Evolutionary conservation across 1,139 yeast species (phyloP).

Genomic region (Kluyveromyces sp.): DNA sequence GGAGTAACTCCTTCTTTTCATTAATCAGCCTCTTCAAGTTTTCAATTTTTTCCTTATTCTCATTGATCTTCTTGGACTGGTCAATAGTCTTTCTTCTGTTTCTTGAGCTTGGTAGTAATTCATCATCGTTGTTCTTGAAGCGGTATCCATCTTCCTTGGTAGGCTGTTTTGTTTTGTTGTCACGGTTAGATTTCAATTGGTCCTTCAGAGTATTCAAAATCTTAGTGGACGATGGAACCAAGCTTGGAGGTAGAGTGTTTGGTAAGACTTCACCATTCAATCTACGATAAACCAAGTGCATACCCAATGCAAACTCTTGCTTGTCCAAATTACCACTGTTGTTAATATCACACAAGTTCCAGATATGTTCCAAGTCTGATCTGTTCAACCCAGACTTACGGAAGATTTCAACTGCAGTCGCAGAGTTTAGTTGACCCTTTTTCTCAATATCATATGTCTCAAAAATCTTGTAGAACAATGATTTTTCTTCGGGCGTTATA

Average conservation of each 20-base stretch:
- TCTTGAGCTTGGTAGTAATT: conserved; percentile 30
- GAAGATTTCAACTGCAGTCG: conserved; percentile 76
- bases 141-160: conserved; percentile 26
- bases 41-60: conserved; percentile 30
- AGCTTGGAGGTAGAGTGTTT: conserved; percentile 58
- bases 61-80: conserved; percentile 5
- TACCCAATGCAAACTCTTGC: conserved; percentile 76
- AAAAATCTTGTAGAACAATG: conserved; percentile 79
- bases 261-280: conserved; percentile 73
- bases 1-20: conserved; percentile 54
- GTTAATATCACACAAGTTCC: conserved; percentile 73
- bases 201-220: conserved; percentile 47
- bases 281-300: conserved; percentile 73
- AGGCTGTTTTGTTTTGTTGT: conserved; percentile 9
- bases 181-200: conserved; percentile 42
- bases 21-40: conserved; percentile 50
- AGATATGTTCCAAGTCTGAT: conserved; percentile 77
- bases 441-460: conserved; percentile 72
- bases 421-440: conserved; percentile 69
- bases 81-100: conserved; percentile 25
- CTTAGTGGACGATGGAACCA: conserved; percentile 75
- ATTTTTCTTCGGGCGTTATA: conserved; percentile 78
- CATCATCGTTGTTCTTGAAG: conserved; percentile 36
- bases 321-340: conserved; percentile 67
- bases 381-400: conserved; percentile 85